Evolutionary conservation across 1,284 basidiomycete genomes (phyloP), one percentile per base, ranked within the genome.

Genomic region (Cryptococcus sp.): DNA sequence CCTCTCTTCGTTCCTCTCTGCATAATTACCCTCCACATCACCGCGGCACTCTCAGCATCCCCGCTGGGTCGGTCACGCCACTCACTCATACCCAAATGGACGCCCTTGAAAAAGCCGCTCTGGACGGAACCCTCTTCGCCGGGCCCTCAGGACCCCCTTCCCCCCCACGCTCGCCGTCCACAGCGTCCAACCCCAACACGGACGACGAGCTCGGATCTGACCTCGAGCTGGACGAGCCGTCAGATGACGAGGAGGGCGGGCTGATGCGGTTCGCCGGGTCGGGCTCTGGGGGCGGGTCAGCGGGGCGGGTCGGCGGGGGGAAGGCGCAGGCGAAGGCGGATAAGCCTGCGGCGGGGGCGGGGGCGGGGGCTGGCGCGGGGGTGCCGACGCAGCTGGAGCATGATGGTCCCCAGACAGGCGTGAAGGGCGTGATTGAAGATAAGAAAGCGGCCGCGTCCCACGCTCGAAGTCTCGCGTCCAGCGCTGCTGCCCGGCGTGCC

Each of bases 401-500:
- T 42, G 61, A 55, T 40, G 68, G 68, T 15, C 55, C 66, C 1
- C 65, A 68, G 47, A 78, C 76, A 4, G 76, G 76, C 16, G 67
- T 68, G 0, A 78, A 78, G 54, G 76, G 75, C 16, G 76, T 78
- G 9, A 55, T 76, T 4, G 57, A 57, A 35, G 76, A 76, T 60
- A 59, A 66, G 16, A 52, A 57, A 46, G 65, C 64, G 2, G 53
- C 42, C 24, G 23, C 58, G 0, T 50, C 53, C 0, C 37, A 48
- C 38, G 18, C 49, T 16, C 23, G 42, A 18, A 35, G 46, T 8
- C 4, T 15, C 12, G 39, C 23, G 16, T 28, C 50, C 9, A 39
- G 47, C 12, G 57, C 55, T 0, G 50, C 49, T 1, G 46, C 50
- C 0, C 61, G 49, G 13, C 51, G 55, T 21, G 39, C 47, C 4